A percentile compares a stretch with the other conserved stretches of the same genome.
These are phyloP conservation scores for Ophioceras dolichostomum DNA, from an alignment of 2,329 filamentous ascomycete genomes.

Conservation along the genomic window DNA sequence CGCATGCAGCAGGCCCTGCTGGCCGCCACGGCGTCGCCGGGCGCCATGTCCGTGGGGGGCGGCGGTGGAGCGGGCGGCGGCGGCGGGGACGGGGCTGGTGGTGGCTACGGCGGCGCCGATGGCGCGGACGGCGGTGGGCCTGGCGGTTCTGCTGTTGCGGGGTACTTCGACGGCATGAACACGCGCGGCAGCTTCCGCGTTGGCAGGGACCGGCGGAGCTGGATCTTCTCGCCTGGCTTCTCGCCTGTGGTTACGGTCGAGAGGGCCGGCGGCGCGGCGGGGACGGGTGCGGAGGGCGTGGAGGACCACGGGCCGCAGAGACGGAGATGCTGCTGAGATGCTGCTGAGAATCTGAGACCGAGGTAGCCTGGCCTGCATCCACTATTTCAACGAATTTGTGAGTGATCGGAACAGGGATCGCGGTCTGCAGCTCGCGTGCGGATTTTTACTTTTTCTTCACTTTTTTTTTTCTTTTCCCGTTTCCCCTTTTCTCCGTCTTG, in stretches of 20 bases:
- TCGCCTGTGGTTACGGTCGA: constrained; percentile 12
- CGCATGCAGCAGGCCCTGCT: constrained; percentile 48
- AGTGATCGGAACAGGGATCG: too few species aligned
- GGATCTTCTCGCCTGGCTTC: constrained; percentile 44
- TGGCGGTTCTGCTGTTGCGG: constrained; percentile 8
- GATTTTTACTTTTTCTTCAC: too few species aligned
- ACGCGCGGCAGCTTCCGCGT: constrained; percentile 41
- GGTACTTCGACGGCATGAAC: constrained; percentile 39
- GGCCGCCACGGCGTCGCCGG: constrained; percentile 39
- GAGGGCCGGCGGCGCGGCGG: background rate
- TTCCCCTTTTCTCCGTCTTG: too few species aligned
- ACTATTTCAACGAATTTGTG: too few species aligned
- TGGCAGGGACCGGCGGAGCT: constrained; percentile 44
- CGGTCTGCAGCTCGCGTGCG: too few species aligned
- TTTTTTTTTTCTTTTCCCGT: too few species aligned
- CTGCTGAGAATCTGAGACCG: too few species aligned
- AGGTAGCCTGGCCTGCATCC: too few species aligned
- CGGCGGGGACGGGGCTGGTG: constrained; percentile 6
- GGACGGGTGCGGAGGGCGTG: too few species aligned
- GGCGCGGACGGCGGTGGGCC: constrained; percentile 3
- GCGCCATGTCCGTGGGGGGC: constrained; percentile 32
- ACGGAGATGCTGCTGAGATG: too few species aligned
- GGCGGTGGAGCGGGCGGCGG: constrained; percentile 5
- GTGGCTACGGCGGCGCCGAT: constrained; percentile 1
- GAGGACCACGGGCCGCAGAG: too few species aligned